Evolutionary conservation across 2,329 filamentous ascomycete genomes (phyloP), one percentile per base, ranked within the genome.

Genomic region (Monosporascus sp.): DNA sequence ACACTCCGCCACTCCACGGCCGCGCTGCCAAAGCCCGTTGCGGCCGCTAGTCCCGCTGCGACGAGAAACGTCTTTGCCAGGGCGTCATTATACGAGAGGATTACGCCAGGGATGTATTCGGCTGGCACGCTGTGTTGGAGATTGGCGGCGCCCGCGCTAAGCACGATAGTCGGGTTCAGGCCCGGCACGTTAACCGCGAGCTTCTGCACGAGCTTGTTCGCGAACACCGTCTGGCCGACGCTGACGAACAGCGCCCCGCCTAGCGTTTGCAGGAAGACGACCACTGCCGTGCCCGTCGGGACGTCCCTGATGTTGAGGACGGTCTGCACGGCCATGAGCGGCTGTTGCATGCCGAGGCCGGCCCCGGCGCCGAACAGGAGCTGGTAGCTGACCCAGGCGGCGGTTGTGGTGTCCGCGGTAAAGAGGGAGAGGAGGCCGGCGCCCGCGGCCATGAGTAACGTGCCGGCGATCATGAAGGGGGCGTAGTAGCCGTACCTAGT

Each of bases 141-240:
- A 2, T 65, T 65, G 3, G 75, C 74, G 4, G 72, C 73, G 28
- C 74, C 75, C 0, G 65, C 59, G 0, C 35, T 57, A 1, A 74
- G 56, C 2, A 77, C 64, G 4, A 58, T 46, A 1, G 54, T 4
- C 1, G 72, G 66, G 28, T 74, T 63, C 1, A 77, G 50, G 0
- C 50, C 59, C 0, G 74, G 74, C 2, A 72, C 65, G 48, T 65
- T 59, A n/a, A 63, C 61, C 3, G 57, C 60, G 6, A 79, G 54
- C 41, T 74, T 68, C 11, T 65, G 57, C 20, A 74, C 60, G 2
- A 82, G 70, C 8, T 69, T 65, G 58, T 79, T 79, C 46, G 71
- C 73, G 55, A 83, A 79, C 17, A 82, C 71, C 51, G 74, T 75
- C 56, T 82, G 73, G 1, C 69, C 79, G 24, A 80, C 71, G 3